Conservation (phyloP, 1,139 yeast genomes). For the Hanseniaspora sp. region DNA sequence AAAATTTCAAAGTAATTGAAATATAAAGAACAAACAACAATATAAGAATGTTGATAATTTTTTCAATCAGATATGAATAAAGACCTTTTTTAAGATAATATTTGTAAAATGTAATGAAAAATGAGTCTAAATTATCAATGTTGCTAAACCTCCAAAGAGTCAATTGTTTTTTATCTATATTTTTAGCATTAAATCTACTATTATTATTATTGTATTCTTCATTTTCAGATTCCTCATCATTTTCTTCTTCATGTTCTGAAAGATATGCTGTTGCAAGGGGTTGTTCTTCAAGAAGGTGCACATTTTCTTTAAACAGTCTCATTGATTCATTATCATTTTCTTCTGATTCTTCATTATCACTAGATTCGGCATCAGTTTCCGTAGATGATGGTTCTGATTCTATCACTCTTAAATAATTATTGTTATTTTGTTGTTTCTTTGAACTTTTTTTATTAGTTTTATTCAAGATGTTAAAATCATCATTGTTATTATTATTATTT, state of each 20-base stretch:
- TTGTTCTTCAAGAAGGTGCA: slow-evolving; percentile 12
- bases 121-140: slow-evolving; percentile 78
- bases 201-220: slow-evolving; percentile 18
- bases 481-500: slow-evolving; percentile 16
- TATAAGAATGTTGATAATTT: slow-evolving; percentile 57
- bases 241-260: slow-evolving; percentile 23
- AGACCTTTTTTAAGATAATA: slow-evolving; percentile 83
- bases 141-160: slow-evolving; percentile 96
- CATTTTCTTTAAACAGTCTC: slow-evolving; percentile 11
- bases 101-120: slow-evolving; percentile 67
- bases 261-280: slow-evolving; percentile 22
- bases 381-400: slow-evolving; percentile 12
- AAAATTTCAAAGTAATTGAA: slow-evolving; percentile 70
- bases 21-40: slow-evolving; percentile 67
- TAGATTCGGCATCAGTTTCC: slow-evolving; percentile 13
- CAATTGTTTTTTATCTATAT: slow-evolving; percentile 52
- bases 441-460: neutral
- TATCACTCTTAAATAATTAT: neutral
- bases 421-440: neutral
- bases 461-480: too few species aligned
- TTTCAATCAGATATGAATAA: slow-evolving; percentile 56
- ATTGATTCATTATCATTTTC: slow-evolving; percentile 13
- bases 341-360: slow-evolving; percentile 2
- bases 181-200: slow-evolving; percentile 15
- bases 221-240: slow-evolving; percentile 18